Evolutionary conservation across 2,329 filamentous ascomycete species (phyloP).

Genomic region (Grosmannia clavigera): DNA sequence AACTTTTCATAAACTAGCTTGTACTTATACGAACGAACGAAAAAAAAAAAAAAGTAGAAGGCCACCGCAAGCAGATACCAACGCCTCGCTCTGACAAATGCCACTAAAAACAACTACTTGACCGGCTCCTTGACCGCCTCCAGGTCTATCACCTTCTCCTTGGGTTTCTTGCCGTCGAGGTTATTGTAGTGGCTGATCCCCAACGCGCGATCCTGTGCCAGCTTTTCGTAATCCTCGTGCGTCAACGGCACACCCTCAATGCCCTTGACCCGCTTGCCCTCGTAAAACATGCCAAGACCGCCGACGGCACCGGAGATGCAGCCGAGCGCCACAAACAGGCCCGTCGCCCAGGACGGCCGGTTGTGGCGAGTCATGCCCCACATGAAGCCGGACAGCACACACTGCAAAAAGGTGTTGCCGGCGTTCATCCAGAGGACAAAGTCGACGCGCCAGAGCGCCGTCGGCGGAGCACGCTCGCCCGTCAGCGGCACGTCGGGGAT

Average conservation of each 20-base stretch:
- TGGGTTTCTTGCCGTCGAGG: slow-evolving; percentile 37
- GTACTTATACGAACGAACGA: too few species aligned
- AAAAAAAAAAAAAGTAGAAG: too few species aligned
- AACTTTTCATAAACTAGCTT: too few species aligned
- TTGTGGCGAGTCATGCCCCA: slow-evolving; percentile 64
- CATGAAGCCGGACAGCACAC: slow-evolving; percentile 65
- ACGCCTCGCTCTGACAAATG: background rate
- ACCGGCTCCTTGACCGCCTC: slow-evolving; percentile 5
- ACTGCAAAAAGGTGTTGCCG: slow-evolving; percentile 67
- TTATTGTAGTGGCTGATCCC: slow-evolving; percentile 49
- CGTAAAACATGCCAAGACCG: slow-evolving; percentile 57
- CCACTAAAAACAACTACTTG: background rate
- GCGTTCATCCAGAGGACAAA: slow-evolving; percentile 69
- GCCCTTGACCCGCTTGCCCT: slow-evolving; percentile 59
- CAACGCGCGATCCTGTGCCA: slow-evolving; percentile 38
- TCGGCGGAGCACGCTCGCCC: slow-evolving; percentile 54
- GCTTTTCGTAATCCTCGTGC: slow-evolving; percentile 36
- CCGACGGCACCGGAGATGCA: slow-evolving; percentile 56
- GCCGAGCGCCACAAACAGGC: slow-evolving; percentile 63
- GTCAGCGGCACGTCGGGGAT: slow-evolving; percentile 59
- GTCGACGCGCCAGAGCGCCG: slow-evolving; percentile 63
- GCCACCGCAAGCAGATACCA: too few species aligned
- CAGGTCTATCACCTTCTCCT: slow-evolving; percentile 23
- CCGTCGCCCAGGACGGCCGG: slow-evolving; percentile 69
- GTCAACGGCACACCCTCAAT: slow-evolving; percentile 59